phyloP scores from a whole-genome alignment of 1,284 basidiomycete species.

The Irpex sp. region DNA sequence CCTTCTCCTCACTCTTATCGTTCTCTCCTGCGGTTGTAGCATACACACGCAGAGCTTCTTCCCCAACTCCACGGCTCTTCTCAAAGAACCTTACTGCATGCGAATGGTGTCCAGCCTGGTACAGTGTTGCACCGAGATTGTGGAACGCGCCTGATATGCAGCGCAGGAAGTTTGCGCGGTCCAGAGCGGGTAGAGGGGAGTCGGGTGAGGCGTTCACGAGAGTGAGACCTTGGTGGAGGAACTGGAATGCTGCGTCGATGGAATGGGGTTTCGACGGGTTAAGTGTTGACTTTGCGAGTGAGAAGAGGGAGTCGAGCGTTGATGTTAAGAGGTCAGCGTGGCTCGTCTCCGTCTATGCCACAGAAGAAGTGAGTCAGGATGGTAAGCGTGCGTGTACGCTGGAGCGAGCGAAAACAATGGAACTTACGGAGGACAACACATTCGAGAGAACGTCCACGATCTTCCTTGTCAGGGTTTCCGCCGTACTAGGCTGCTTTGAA shows the following conservation, averaged over 20 bases:
- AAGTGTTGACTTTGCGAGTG: slow-evolving; percentile 49
- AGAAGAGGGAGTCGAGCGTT: slow-evolving; percentile 58
- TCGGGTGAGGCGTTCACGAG: background rate
- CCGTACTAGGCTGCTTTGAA: background rate
- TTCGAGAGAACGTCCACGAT: slow-evolving; percentile 28
- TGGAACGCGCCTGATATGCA: slow-evolving; percentile 68
- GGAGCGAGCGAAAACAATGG: no score
- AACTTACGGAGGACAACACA: slow-evolving; percentile 26
- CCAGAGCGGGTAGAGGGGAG: background rate
- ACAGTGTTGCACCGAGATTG: slow-evolving; percentile 60
- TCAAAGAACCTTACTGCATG: slow-evolving; percentile 63
- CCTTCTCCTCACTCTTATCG: slow-evolving; percentile 28
- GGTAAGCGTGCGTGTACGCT: no score
- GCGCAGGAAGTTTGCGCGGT: slow-evolving; percentile 50
- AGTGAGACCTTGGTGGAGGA: slow-evolving; percentile 41
- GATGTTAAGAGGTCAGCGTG: slow-evolving; percentile 40
- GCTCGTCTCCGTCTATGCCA: slow-evolving; percentile 22
- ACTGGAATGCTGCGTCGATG: slow-evolving; percentile 42
- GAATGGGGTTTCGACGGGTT: slow-evolving; percentile 45
- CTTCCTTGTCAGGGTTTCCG: slow-evolving; percentile 24
- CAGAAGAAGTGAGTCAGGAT: background rate
- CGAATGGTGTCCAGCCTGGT: slow-evolving; percentile 55
- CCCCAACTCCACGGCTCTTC: slow-evolving; percentile 53
- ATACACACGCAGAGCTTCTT: slow-evolving; percentile 34
- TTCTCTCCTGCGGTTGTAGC: slow-evolving; percentile 13